Evolutionary conservation across 1,284 basidiomycete species (phyloP).

Genomic region (Trametes sp.): DNA sequence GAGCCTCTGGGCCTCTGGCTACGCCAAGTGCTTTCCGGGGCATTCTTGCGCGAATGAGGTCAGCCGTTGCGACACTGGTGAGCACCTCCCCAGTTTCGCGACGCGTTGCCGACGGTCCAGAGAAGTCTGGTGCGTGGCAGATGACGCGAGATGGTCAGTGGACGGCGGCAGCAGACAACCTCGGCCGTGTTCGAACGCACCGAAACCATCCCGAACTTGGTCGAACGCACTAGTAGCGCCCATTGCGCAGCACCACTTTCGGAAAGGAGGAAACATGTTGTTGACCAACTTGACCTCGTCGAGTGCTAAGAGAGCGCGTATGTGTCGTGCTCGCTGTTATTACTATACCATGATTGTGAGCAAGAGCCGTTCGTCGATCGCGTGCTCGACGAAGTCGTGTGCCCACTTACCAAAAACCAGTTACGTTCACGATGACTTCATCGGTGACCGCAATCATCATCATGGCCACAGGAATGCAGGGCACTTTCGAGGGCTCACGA

Average conservation of each 20-base stretch:
- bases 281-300: too few relatives aligned
- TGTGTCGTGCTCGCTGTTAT: too few relatives aligned
- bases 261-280: too few relatives aligned
- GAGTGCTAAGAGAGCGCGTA: too few relatives aligned
- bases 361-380: too few relatives aligned
- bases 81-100: not conserved
- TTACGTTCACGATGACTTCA: not conserved
- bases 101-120: not conserved
- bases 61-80: conserved; percentile 16
- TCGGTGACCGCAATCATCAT: not conserved
- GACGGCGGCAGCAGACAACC: not conserved
- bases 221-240: not conserved
- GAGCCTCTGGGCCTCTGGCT: not conserved
- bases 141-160: not conserved
- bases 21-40: not conserved
- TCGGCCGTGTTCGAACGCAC: not conserved
- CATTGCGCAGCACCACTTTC: not conserved
- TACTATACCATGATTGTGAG: too few relatives aligned
- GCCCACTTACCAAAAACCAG: too few relatives aligned
- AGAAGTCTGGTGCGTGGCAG: conserved; percentile 1
- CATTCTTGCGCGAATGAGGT: conserved; percentile 6
- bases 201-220: conserved; percentile 9
- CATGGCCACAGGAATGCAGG: too few relatives aligned
- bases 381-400: too few relatives aligned
- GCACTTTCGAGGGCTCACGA: too few relatives aligned